Conservation (phyloP, 1,139 yeast genomes). For the Ogataea hybrid region DNA sequence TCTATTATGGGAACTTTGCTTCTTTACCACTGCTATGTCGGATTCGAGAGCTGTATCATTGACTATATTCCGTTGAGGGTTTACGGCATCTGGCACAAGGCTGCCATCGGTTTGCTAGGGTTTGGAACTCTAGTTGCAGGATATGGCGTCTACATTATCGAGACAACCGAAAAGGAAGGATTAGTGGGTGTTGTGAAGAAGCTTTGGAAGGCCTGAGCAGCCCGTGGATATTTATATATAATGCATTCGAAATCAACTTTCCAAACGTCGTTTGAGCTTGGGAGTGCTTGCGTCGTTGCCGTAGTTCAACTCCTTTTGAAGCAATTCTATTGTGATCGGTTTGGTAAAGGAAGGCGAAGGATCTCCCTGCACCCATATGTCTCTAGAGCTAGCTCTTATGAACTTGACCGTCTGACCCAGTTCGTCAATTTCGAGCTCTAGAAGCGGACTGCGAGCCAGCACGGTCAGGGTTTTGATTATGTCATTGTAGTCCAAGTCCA, state of each 20-base stretch:
- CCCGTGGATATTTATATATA: slow-evolving; percentile 2
- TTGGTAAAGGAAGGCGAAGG: slow-evolving; percentile 3
- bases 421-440: slow-evolving; percentile 8
- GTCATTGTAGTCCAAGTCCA: background rate
- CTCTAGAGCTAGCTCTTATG: slow-evolving; percentile 4
- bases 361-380: slow-evolving; percentile 6
- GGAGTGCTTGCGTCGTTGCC: background rate
- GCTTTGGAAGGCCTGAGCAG: slow-evolving; percentile 38
- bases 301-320: slow-evolving; percentile 1
- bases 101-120: slow-evolving; percentile 59
- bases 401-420: background rate
- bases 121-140: slow-evolving; percentile 62
- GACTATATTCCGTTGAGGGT: slow-evolving; percentile 77
- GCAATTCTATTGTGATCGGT: slow-evolving; percentile 1
- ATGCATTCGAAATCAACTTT: slow-evolving; percentile 10
- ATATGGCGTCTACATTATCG: slow-evolving; percentile 68
- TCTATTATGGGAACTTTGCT: slow-evolving; percentile 53
- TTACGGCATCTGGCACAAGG: slow-evolving; percentile 63
- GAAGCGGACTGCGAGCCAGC: slow-evolving; percentile 7
- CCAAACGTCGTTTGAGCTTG: slow-evolving; percentile 13
- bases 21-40: slow-evolving; percentile 65
- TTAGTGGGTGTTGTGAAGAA: slow-evolving; percentile 41
- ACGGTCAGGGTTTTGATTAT: slow-evolving; percentile 1
- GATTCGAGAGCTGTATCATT: slow-evolving; percentile 73
- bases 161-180: slow-evolving; percentile 66